A percentile compares a stretch with the other conserved stretches of the same genome.
Conservation (phyloP, 192 early-diverging fungal genomes). For the Cetraspora pellucida region DNA sequence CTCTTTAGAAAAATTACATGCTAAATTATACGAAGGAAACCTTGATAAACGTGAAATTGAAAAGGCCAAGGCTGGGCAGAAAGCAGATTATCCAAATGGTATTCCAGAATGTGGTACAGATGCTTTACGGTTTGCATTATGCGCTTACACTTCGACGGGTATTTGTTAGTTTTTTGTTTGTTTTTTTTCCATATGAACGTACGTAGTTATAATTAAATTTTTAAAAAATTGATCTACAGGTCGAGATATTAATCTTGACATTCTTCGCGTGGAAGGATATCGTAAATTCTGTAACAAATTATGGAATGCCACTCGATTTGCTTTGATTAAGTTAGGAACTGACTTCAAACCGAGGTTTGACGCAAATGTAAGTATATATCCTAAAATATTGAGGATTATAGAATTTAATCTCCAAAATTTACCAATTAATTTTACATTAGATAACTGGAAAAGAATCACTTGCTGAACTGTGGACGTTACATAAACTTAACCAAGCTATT, state of each 20-base stretch:
- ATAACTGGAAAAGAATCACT: constrained; percentile 81
- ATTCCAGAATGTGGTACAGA: constrained; percentile 99
- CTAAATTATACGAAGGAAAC: constrained; percentile 81
- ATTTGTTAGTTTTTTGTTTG: neutral
- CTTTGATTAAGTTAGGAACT: constrained; percentile 91
- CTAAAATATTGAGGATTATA: constrained; percentile 3
- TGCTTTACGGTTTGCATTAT: constrained; percentile 84
- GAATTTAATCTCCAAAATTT: constrained; percentile 21
- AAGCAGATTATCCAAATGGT: constrained; percentile 90
- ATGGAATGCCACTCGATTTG: constrained; percentile 98
- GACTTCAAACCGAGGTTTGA: constrained; percentile 74
- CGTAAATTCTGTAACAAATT: constrained; percentile 99
- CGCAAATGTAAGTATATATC: constrained; percentile 34
- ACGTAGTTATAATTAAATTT: neutral
- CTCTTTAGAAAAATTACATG: constrained; percentile 73
- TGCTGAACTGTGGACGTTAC: constrained; percentile 91
- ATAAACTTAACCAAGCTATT: constrained; percentile 83
- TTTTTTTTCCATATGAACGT: neutral
- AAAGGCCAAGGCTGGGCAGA: constrained; percentile 85
- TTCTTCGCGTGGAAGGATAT: constrained; percentile 96
- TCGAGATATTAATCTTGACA: constrained; percentile 91
- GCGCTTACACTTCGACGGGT: constrained; percentile 68
- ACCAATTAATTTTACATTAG: constrained; percentile 2
- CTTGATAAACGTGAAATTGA: constrained; percentile 87
- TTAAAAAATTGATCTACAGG: constrained; percentile 50